Conservation (phyloP, 2,329 filamentous ascomycete species). For the Zymoseptoria pseudotritici region DNA sequence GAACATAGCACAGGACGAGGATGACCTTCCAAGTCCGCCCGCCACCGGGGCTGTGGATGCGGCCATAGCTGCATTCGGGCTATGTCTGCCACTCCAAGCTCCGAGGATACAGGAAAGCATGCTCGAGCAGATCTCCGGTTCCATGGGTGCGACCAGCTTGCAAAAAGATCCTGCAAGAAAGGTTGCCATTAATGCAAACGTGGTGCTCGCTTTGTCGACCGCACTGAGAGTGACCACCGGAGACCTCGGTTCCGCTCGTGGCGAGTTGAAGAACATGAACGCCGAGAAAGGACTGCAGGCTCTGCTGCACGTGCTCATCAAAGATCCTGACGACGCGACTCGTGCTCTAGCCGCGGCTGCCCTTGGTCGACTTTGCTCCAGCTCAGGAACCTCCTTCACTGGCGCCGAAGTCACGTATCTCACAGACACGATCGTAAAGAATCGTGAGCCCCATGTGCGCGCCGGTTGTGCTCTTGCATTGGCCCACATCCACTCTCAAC, state of each 20-base stretch:
- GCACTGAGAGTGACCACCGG: slow-evolving; percentile 77
- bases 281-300: slow-evolving; percentile 66
- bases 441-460: slow-evolving; percentile 85
- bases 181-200: slow-evolving; percentile 84
- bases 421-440: slow-evolving; percentile 87
- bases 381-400: slow-evolving; percentile 80
- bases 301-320: slow-evolving; percentile 69
- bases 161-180: slow-evolving; percentile 82
- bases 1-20: slow-evolving; percentile 19
- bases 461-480: slow-evolving; percentile 92
- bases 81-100: slow-evolving; percentile 80
- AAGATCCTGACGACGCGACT: slow-evolving; percentile 78
- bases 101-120: slow-evolving; percentile 93
- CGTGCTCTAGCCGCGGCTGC: slow-evolving; percentile 79
- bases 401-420: slow-evolving; percentile 83
- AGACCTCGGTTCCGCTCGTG: slow-evolving; percentile 65
- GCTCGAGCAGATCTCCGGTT: slow-evolving; percentile 86
- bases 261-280: slow-evolving; percentile 64
- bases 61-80: slow-evolving; percentile 86
- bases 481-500: slow-evolving; percentile 86
- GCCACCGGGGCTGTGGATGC: slow-evolving; percentile 91
- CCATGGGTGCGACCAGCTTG: slow-evolving; percentile 68
- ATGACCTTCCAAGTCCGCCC: slow-evolving; percentile 59
- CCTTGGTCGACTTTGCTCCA: slow-evolving; percentile 75
- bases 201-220: slow-evolving; percentile 71